Evolutionary conservation across 441 rosid species (phyloP), one percentile per base, ranked within the genome.

Genomic region (Capsella rubella): DNA sequence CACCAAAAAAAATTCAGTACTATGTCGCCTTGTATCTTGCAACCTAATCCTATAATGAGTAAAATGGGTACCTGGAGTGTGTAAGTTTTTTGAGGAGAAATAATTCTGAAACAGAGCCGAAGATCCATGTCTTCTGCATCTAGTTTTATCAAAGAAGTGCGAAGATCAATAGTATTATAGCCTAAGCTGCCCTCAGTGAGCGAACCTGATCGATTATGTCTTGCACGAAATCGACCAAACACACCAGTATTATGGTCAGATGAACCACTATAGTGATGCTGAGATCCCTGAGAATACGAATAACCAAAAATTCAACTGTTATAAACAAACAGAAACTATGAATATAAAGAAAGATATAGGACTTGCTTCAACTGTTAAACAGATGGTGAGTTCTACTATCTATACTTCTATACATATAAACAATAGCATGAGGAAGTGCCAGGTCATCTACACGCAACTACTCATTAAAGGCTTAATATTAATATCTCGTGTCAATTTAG

Each of bases 91-190:
- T 67, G 63, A 32, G 97, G 98, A 64, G 96, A 89, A 74, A 94
- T 86, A 73, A 94, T 84, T 82, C 97, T 90, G 82, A 94, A 91
- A 79, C 98, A 94, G 62, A 94, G 92, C 61, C 95, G 86, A 61
- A 91, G 80, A 84, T 87, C 88, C 61, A 83, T 82, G 74, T 94
- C 93, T 60, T 90, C 97, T 47, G 95, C 89, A 12, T 94, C 96
- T 74, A 90, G 71, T 81, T 94, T 94, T 77, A 89, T 77, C 58
- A 86, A 84, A 50, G 90, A 86, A 40, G 91, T 90, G 52, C 60
- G 85, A 73, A 94, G 95, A 82, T 91, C 92, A 49, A 94, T 72
- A 53, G 85, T 78, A 16, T 52, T 78, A 70, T 82, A 87, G 47
- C 80, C 89, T 64, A 83, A 76, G 78, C 67, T 84, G 39, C 82